Conservation (phyloP, 148 eudicot genomes). For the Pouteria glomerata region DNA sequence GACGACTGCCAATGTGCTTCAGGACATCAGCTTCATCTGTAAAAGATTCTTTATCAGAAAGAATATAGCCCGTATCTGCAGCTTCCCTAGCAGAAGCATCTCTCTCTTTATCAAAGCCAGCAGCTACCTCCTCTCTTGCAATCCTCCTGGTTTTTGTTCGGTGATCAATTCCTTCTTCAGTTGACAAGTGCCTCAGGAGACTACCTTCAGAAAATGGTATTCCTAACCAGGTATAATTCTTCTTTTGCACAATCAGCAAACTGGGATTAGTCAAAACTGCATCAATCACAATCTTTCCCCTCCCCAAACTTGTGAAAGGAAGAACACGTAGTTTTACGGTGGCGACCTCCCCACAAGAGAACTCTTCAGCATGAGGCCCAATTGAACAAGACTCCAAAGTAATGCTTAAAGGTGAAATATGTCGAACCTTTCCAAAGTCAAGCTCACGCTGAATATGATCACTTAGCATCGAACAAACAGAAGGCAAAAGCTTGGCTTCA, state of each 20-base stretch:
- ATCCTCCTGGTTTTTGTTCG: slow-evolving; percentile 83
- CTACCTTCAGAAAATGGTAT: slow-evolving; percentile 65
- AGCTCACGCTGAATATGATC: slow-evolving; percentile 77
- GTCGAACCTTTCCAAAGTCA: slow-evolving; percentile 83
- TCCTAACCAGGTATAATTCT: slow-evolving; percentile 90
- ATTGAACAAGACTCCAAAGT: slow-evolving; percentile 87
- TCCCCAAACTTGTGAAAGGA: slow-evolving; percentile 80
- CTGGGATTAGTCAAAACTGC: slow-evolving; percentile 84
- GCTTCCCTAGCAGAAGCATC: slow-evolving; percentile 68
- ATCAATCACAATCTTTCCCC: slow-evolving; percentile 88
- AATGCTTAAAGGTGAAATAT: slow-evolving; percentile 85
- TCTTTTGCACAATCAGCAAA: slow-evolving; percentile 79
- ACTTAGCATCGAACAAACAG: slow-evolving; percentile 71
- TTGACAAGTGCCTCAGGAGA: slow-evolving; percentile 62
- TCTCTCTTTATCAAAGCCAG: slow-evolving; percentile 61
- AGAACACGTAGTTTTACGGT: slow-evolving; percentile 66
- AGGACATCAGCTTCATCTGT: slow-evolving; percentile 29
- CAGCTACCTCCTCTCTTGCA: slow-evolving; percentile 75
- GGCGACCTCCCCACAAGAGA: slow-evolving; percentile 91
- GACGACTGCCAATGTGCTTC: slow-evolving; percentile 28
- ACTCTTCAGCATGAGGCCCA: slow-evolving; percentile 87
- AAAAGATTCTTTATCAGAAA: slow-evolving; percentile 38
- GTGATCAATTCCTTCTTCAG: slow-evolving; percentile 90
- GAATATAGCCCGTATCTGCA: slow-evolving; percentile 62
- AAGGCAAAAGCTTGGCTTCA: slow-evolving; percentile 74